Conservation (phyloP, 1,284 basidiomycete species). For the Inonotus hispidus region DNA sequence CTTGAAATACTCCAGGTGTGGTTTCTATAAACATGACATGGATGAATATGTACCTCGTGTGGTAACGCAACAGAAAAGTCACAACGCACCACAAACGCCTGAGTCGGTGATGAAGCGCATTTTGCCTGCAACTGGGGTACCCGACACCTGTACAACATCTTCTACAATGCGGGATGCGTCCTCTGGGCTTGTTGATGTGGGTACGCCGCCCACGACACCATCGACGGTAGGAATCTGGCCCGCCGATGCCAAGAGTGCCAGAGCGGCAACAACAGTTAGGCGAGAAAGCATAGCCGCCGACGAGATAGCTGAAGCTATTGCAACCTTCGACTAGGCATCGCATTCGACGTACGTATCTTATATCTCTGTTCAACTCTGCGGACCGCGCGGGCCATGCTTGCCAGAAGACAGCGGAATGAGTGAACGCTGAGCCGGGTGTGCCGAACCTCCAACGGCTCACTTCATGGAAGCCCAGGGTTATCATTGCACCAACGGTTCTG, state of each 20-base stretch:
- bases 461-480: neutral
- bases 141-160: constrained; percentile 12
- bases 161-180: neutral
- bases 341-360: neutral
- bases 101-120: constrained; percentile 21
- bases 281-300: neutral
- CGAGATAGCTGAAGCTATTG: neutral
- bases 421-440: neutral
- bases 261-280: neutral
- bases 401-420: neutral
- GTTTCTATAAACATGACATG: constrained; percentile 36
- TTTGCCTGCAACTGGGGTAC: constrained; percentile 17
- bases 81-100: constrained; percentile 21
- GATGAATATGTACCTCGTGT: neutral
- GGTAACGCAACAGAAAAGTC: neutral
- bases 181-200: neutral
- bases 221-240: constrained; percentile 14
- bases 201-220: constrained; percentile 14
- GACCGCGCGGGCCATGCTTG: neutral
- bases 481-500: neutral
- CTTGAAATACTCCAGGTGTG: constrained; percentile 50
- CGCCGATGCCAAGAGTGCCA: constrained; percentile 11
- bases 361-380: neutral
- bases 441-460: neutral
- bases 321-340: neutral